Percentiles rank a stretch among this genome's conserved stretches.
phyloP scores from a whole-genome alignment of 164 flowering plant species.

The Annona cherimola region DNA sequence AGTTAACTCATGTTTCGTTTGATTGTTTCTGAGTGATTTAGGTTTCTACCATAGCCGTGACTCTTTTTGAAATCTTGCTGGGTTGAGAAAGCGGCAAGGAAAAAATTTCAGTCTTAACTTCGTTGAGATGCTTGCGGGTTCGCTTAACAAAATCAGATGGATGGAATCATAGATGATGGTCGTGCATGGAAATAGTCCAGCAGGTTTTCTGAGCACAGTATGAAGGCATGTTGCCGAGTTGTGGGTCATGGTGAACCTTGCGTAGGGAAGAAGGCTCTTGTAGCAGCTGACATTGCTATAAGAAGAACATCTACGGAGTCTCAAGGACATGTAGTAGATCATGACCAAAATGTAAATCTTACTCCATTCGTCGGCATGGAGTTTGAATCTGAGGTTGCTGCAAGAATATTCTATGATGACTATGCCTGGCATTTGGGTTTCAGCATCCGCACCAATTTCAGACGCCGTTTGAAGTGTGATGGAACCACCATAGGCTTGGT shows the following conservation, averaged over 20 bases:
- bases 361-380: slow-evolving; percentile 29
- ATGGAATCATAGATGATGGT: background rate
- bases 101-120: background rate
- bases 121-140: background rate
- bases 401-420: slow-evolving; percentile 20
- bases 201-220: background rate
- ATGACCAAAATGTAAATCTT: slow-evolving; percentile 15
- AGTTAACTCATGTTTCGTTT: too few relatives aligned
- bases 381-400: slow-evolving; percentile 33
- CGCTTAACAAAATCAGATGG: background rate
- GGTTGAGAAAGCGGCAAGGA: background rate
- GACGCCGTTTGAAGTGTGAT: slow-evolving; percentile 14
- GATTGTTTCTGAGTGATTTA: too few relatives aligned
- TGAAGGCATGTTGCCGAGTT: background rate
- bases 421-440: slow-evolving; percentile 25
- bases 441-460: slow-evolving; percentile 17
- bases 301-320: slow-evolving; percentile 11
- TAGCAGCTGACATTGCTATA: slow-evolving; percentile 22
- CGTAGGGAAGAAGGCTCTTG: slow-evolving; percentile 31
- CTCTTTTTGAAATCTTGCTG: background rate
- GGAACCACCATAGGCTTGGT: slow-evolving; percentile 1
- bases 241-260: background rate
- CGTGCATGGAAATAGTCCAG: background rate
- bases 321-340: slow-evolving; percentile 4
- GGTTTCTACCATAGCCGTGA: too few relatives aligned